Percentiles rank a stretch among this genome's conserved stretches.
These are phyloP conservation scores for Zhuliangozyma blackwelliae DNA, from an alignment of 1,139 yeast genomes.

Conservation along the genomic window DNA sequence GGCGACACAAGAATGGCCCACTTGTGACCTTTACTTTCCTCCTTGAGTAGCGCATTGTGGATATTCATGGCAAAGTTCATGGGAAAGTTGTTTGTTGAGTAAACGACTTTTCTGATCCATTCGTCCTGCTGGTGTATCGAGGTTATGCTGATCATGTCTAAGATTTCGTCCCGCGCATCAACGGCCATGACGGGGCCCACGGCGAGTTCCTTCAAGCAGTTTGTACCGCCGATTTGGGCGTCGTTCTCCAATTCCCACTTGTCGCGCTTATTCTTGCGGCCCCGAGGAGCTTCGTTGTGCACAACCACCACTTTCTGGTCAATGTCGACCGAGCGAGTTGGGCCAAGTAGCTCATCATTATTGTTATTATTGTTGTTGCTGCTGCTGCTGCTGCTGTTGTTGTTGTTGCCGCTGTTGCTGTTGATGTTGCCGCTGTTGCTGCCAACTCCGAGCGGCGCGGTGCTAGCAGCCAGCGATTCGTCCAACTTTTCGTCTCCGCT, in stretches of 20 bases:
- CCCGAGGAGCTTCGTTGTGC: constrained; percentile 69
- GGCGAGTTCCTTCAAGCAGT: constrained; percentile 51
- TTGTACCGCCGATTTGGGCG: constrained; percentile 57
- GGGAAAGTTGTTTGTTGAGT: constrained; percentile 52
- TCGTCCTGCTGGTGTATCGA: constrained; percentile 78
- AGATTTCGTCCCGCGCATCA: constrained; percentile 77
- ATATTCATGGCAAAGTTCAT: constrained; percentile 73
- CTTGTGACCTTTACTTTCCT: constrained; percentile 62
- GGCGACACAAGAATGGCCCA: constrained; percentile 75
- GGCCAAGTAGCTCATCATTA: constrained; percentile 15
- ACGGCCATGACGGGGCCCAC: constrained; percentile 69
- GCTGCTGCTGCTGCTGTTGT: background rate
- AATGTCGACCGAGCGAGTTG: constrained; percentile 34
- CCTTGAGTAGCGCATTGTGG: constrained; percentile 67
- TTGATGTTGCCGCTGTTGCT: constrained; percentile 11
- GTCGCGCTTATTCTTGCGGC: constrained; percentile 71
- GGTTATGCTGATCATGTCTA: constrained; percentile 76
- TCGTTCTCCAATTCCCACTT: constrained; percentile 78
- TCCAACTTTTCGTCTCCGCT: constrained; percentile 9
- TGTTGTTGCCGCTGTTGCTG: constrained; percentile 10
- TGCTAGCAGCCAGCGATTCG: background rate
- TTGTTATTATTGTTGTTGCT: background rate
- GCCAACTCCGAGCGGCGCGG: background rate
- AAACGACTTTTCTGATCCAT: constrained; percentile 83
- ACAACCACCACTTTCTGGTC: constrained; percentile 60